These are phyloP conservation scores for Trichophyton equinum DNA, from an alignment of 2,329 filamentous ascomycete genomes.

Conservation along the genomic window DNA sequence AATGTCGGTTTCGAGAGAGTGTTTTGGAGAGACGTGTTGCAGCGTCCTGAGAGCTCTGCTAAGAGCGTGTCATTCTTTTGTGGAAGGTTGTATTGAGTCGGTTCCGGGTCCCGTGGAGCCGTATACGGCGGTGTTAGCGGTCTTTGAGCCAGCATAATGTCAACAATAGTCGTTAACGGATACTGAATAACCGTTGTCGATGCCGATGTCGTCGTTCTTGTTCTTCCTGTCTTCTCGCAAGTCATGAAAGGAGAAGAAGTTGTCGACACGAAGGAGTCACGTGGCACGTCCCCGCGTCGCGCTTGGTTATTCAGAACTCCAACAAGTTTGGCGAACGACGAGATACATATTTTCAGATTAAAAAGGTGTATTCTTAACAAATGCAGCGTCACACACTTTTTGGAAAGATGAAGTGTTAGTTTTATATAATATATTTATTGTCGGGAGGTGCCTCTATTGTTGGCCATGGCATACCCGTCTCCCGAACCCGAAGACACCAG, in stretches of 20 bases:
- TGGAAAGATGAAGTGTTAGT: not conserved
- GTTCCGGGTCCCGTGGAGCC: conserved; percentile 1
- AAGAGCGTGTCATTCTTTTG: not conserved
- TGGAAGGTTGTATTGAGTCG: not conserved
- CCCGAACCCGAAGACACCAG: not conserved
- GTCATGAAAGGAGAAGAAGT: not conserved
- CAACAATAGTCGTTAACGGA: too few species aligned
- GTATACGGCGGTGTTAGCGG: conserved; percentile 2
- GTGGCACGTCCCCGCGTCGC: not conserved
- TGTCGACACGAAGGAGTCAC: not conserved
- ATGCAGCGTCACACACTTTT: not conserved
- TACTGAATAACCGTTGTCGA: not conserved
- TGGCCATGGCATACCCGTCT: not conserved
- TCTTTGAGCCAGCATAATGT: not conserved
- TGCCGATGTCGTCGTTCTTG: not conserved
- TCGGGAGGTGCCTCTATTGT: not conserved
- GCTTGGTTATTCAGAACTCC: not conserved
- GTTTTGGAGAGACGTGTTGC: not conserved
- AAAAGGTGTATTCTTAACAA: not conserved
- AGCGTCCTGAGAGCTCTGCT: conserved; percentile 1
- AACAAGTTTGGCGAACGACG: not conserved
- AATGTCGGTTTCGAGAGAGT: not conserved
- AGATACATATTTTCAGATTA: not conserved
- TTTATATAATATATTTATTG: not conserved
- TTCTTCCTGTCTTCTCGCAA: not conserved